phyloP scores from a whole-genome alignment of 1,284 basidiomycete species.

The Boletus mariae region DNA sequence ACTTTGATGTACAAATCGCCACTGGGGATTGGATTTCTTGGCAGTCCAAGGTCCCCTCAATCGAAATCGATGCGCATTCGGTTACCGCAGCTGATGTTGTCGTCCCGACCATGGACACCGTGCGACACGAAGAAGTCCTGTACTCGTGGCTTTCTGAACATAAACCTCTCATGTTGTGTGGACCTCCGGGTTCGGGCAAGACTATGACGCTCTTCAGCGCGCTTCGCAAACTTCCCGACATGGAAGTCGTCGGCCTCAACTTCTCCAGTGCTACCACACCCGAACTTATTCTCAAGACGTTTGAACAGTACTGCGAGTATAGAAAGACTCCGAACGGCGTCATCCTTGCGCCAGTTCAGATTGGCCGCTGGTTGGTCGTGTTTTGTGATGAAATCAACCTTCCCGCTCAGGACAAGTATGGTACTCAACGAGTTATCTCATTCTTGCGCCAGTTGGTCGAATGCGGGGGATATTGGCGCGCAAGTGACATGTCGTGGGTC shows the following conservation, averaged over 20 bases:
- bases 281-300: constrained; percentile 97
- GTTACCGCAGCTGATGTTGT: constrained; percentile 96
- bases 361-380: constrained; percentile 96
- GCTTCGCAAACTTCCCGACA: constrained; percentile 93
- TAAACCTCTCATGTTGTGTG: constrained; percentile 97
- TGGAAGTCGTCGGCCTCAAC: constrained; percentile 99
- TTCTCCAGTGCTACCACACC: constrained; percentile 99
- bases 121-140: constrained; percentile 96
- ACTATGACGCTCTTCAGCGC: constrained; percentile 99
- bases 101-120: constrained; percentile 97
- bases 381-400: constrained; percentile 99
- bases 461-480: constrained; percentile 92
- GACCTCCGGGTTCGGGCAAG: constrained; percentile 98
- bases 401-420: constrained; percentile 96
- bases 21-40: constrained; percentile 90
- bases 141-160: constrained; percentile 99
- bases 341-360: constrained; percentile 89
- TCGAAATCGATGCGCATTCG: constrained; percentile 96
- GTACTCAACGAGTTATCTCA: constrained; percentile 97
- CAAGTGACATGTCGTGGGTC: constrained; percentile 96
- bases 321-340: constrained; percentile 97
- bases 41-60: constrained; percentile 88
- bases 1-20: constrained; percentile 89
- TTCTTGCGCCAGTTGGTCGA: constrained; percentile 98
- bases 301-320: constrained; percentile 99